Evolutionary conservation across 176 grass and related monocot genomes (phyloP), one percentile per base, ranked within the genome.

Genomic region (Aegilops speltoides): DNA sequence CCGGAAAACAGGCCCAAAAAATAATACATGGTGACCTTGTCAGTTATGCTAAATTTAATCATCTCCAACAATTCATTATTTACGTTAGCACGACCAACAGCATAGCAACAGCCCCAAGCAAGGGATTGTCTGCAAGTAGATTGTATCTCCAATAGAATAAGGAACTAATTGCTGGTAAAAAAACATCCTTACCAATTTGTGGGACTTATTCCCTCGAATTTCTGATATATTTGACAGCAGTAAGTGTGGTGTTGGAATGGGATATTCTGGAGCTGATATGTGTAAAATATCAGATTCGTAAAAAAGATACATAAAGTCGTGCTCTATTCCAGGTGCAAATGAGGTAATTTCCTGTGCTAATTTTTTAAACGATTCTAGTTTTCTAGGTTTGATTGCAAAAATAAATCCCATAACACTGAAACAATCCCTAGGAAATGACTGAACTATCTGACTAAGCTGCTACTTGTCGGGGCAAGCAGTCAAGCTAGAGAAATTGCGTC

Each of bases 401-500:
- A 7, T 4, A 40, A 6, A 73, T 52, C 48, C 48, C 48, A 73
- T 15, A 37, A 45, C 67, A 69, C 23, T 43, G 22, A 38, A 25
- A 73, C 70, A 73, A n/a, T 22, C 70, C 70, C 37, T 73, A 73
- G 70, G 37, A 73, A 73, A 43, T 14, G 40, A 43, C 70, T 73
- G 37, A 45, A 52, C 48, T 52, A 52, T 17, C n/a, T 40, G 41
- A 43, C 24, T 73, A 43, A 45, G 12, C 70, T 73, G 24, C 36
- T 73, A 43, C 70, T 43, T 73, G 20, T 73, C 12, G 6, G 70
- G 37, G n/a, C 34, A 72, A 72, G 68, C 22, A 72, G 34, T 5
- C 68, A 19, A 37, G 36, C 38, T 40, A 41, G 36, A 24, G 67
- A 69, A 36, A 37, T 19, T 6, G 20, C 20, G 22, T 13, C 36